Conservation (phyloP, 1,284 basidiomycete genomes). For the Cronartium ribicola region DNA sequence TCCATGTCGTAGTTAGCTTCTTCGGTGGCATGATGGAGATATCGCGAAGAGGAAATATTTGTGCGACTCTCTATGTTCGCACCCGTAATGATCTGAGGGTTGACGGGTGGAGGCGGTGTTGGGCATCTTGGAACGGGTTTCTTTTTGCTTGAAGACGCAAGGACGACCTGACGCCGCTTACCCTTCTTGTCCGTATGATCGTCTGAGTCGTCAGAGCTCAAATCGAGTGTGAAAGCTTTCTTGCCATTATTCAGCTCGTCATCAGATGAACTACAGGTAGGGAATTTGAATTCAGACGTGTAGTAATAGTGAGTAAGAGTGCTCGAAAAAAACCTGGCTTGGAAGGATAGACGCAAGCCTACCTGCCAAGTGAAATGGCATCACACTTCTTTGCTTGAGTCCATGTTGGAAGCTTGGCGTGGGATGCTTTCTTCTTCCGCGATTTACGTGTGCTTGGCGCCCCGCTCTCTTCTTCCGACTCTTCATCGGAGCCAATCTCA, state of each 20-base stretch:
- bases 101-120: constrained; percentile 12
- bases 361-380: no score
- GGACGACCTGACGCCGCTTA: background rate
- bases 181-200: background rate
- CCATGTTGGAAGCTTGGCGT: background rate
- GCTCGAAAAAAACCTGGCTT: no score
- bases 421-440: background rate
- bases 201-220: background rate
- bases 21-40: no score
- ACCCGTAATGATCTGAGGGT: background rate
- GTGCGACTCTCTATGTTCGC: background rate
- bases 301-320: no score
- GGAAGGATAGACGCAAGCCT: no score
- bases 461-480: background rate
- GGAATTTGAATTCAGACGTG: background rate
- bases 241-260: background rate
- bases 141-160: constrained; percentile 2
- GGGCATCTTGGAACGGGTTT: constrained; percentile 10
- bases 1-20: background rate
- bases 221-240: background rate
- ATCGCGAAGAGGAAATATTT: no score
- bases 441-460: background rate
- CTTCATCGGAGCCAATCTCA: background rate
- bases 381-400: background rate
- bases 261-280: constrained; percentile 4